Conservation (phyloP, 1,284 basidiomycete species). For the Cystobasidium slooffiae region DNA sequence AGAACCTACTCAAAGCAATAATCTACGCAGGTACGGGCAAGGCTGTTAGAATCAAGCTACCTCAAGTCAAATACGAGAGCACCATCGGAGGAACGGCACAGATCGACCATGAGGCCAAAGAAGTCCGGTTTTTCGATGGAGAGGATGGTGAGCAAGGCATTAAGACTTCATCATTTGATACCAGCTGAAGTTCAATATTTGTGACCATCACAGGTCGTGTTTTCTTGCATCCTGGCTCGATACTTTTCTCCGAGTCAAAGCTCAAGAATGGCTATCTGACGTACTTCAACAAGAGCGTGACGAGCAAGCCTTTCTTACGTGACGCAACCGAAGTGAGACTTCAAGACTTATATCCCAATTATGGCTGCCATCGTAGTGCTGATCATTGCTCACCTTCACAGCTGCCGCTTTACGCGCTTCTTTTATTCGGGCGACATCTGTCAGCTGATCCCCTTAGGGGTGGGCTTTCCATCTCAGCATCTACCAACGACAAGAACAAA, state of each 20-base stretch:
- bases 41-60: slow-evolving; percentile 67
- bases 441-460: slow-evolving; percentile 23
- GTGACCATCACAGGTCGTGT: slow-evolving; percentile 61
- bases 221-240: slow-evolving; percentile 82
- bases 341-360: slow-evolving; percentile 58
- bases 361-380: not conserved
- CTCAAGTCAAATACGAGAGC: slow-evolving; percentile 77
- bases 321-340: slow-evolving; percentile 81
- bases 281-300: slow-evolving; percentile 81
- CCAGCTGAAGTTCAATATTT: not conserved
- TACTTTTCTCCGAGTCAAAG: slow-evolving; percentile 72
- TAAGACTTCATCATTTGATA: not conserved
- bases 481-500: slow-evolving; percentile 20
- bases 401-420: slow-evolving; percentile 36
- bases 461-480: slow-evolving; percentile 17
- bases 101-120: slow-evolving; percentile 77
- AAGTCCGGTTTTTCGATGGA: slow-evolving; percentile 76
- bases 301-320: slow-evolving; percentile 82
- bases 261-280: slow-evolving; percentile 80
- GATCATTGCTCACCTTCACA: slow-evolving; percentile 7
- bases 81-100: slow-evolving; percentile 77
- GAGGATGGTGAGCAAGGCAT: slow-evolving; percentile 49
- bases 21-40: slow-evolving; percentile 68
- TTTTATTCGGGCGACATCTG: slow-evolving; percentile 36
- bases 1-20: slow-evolving; percentile 77